Evolutionary conservation across 306 rosid species (phyloP).

Genomic region (Comarum palustre): DNA sequence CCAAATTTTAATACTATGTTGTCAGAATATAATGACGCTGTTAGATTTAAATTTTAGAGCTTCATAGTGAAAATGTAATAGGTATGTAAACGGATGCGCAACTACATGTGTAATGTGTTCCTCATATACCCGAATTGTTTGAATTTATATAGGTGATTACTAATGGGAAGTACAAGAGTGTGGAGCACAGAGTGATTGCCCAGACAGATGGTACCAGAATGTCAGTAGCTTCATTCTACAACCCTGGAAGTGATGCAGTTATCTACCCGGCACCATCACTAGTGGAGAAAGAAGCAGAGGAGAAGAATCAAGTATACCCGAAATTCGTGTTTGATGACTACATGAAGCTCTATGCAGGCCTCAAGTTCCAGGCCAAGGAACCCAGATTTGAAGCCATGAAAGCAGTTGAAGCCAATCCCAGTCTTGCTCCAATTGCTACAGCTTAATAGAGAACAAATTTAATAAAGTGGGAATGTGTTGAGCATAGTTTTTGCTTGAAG

Average conservation of each 20-base stretch:
- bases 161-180: conserved; percentile 89
- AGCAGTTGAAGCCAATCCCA: conserved; percentile 37
- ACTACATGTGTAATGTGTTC: no score
- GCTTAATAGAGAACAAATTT: conserved; percentile 26
- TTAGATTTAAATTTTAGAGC: no score
- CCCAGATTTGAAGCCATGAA: conserved; percentile 89
- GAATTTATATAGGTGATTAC: conserved; percentile 55
- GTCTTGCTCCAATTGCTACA: conserved; percentile 57
- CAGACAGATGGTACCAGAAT: conserved; percentile 71
- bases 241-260: conserved; percentile 84
- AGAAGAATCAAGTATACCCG: conserved; percentile 69
- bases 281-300: conserved; percentile 58
- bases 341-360: conserved; percentile 69
- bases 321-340: conserved; percentile 85
- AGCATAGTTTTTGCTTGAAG: not conserved
- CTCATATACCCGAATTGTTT: no score
- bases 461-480: not conserved
- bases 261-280: conserved; percentile 73
- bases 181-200: conserved; percentile 79
- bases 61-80: not conserved
- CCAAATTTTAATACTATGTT: not conserved
- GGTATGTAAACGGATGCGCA: no score
- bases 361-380: conserved; percentile 79
- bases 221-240: conserved; percentile 94
- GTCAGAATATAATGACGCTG: not conserved